phyloP scores from a whole-genome alignment of 2,329 filamentous ascomycete genomes.

The Sordariomycetes sp. region DNA sequence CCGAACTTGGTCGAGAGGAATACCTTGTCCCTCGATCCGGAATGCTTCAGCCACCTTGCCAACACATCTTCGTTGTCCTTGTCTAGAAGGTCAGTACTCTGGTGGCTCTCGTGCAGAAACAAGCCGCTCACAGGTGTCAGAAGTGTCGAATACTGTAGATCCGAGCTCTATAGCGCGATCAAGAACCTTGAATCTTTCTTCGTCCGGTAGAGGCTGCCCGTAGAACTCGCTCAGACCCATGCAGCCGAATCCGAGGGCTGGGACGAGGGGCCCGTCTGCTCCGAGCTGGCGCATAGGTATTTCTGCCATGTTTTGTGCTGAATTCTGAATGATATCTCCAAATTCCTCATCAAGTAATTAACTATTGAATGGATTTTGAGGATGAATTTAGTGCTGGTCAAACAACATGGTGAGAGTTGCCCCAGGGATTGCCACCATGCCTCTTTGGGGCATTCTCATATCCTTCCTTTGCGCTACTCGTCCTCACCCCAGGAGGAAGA shows the following conservation, averaged over 20 bases:
- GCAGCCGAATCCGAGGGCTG: slow-evolving; percentile 37
- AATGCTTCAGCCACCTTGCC: slow-evolving; percentile 35
- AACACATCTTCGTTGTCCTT: slow-evolving; percentile 35
- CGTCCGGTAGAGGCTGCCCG: slow-evolving; percentile 24
- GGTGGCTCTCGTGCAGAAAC: too few species aligned
- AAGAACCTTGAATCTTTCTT: slow-evolving; percentile 36
- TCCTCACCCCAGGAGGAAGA: too few species aligned
- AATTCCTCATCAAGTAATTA: too few species aligned
- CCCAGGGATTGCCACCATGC: too few species aligned
- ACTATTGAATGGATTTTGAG: too few species aligned
- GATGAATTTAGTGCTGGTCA: too few species aligned
- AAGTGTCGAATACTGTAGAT: slow-evolving; percentile 37
- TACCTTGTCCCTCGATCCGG: slow-evolving; percentile 32
- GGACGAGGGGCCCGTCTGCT: slow-evolving; percentile 38
- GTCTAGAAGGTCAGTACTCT: slow-evolving; percentile 22
- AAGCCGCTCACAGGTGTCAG: slow-evolving; percentile 17
- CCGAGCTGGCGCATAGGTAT: slow-evolving; percentile 27
- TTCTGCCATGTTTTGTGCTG: too few species aligned
- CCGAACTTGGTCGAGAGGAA: slow-evolving; percentile 30
- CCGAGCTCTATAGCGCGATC: slow-evolving; percentile 36
- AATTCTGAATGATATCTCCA: too few species aligned
- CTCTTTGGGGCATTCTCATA: too few species aligned
- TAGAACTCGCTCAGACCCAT: slow-evolving; percentile 29
- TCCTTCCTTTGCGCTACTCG: too few species aligned
- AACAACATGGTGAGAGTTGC: too few species aligned